Percentiles rank a stretch among this genome's conserved stretches.
These are phyloP conservation scores for Gonapodya prolifera DNA, from an alignment of 192 early-diverging fungal genomes.

Conservation along the genomic window DNA sequence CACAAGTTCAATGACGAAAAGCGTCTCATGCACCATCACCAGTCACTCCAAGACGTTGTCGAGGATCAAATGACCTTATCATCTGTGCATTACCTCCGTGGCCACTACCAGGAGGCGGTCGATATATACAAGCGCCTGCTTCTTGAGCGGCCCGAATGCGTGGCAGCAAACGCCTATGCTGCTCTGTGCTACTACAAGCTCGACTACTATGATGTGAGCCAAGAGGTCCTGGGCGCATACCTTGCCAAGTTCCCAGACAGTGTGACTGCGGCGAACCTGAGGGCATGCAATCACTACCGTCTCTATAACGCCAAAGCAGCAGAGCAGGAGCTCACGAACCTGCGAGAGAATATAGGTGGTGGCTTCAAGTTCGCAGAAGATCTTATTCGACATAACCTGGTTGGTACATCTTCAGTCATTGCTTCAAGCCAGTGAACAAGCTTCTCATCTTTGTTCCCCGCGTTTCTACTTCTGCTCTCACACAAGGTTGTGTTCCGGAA, in stretches of 20 bases:
- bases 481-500: constrained; percentile 38
- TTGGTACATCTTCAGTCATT: neutral
- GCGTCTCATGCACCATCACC: constrained; percentile 46
- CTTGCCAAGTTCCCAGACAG: constrained; percentile 42
- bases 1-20: constrained; percentile 58
- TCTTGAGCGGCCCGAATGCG: constrained; percentile 34
- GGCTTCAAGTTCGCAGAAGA: constrained; percentile 40
- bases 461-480: constrained; percentile 10
- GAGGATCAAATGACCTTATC: constrained; percentile 46
- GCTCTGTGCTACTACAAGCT: constrained; percentile 57
- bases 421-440: neutral
- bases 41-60: constrained; percentile 45
- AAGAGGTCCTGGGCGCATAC: constrained; percentile 46
- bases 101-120: constrained; percentile 52
- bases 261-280: constrained; percentile 41
- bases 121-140: constrained; percentile 54
- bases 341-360: constrained; percentile 26
- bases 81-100: constrained; percentile 47
- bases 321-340: constrained; percentile 34
- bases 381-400: constrained; percentile 36
- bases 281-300: constrained; percentile 50
- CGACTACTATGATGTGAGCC: constrained; percentile 52
- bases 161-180: constrained; percentile 47
- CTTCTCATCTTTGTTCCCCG: constrained; percentile 10
- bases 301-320: constrained; percentile 52